A percentile compares a stretch with the other conserved stretches of the same genome.
Evolutionary conservation across 805 yeast genomes (phyloP).

Genomic region (Sugiyamaella boreocaroliniensis): DNA sequence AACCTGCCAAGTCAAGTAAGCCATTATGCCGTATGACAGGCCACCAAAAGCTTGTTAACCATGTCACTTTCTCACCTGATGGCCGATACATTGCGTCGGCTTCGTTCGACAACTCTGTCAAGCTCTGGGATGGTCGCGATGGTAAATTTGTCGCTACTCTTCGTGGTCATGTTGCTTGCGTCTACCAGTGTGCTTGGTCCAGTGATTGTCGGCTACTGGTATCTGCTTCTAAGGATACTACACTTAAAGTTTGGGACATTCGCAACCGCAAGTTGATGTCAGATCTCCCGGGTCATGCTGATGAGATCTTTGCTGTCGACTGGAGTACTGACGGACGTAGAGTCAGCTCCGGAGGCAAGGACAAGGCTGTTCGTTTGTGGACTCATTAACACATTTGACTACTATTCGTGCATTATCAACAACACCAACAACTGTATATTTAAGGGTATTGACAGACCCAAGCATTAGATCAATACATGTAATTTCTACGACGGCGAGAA

Average conservation of each 20-base stretch:
- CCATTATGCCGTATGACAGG: slow-evolving; percentile 95
- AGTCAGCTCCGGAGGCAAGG: slow-evolving; percentile 98
- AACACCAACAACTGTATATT: background rate
- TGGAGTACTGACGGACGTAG: slow-evolving; percentile 94
- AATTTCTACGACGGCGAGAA: background rate
- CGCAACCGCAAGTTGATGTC: slow-evolving; percentile 74
- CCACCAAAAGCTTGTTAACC: slow-evolving; percentile 93
- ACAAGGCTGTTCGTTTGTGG: slow-evolving; percentile 91
- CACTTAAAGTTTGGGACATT: slow-evolving; percentile 94
- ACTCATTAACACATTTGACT: slow-evolving; percentile 36
- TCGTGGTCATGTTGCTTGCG: slow-evolving; percentile 97
- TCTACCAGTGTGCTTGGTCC: slow-evolving; percentile 96
- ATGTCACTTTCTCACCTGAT: slow-evolving; percentile 93
- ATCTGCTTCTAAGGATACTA: slow-evolving; percentile 92
- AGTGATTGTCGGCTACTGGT: slow-evolving; percentile 87
- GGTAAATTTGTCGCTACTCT: slow-evolving; percentile 87
- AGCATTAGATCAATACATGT: background rate
- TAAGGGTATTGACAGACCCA: background rate
- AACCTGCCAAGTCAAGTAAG: slow-evolving; percentile 69
- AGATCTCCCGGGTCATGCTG: slow-evolving; percentile 93
- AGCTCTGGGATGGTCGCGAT: slow-evolving; percentile 91
- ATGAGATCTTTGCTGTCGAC: slow-evolving; percentile 94
- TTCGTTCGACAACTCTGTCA: slow-evolving; percentile 91
- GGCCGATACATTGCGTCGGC: slow-evolving; percentile 87
- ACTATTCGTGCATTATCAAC: background rate